Evolutionary conservation across 208 protist genomes (phyloP), one percentile per base, ranked within the genome.

Genomic region (Acanthamoeba quina): DNA sequence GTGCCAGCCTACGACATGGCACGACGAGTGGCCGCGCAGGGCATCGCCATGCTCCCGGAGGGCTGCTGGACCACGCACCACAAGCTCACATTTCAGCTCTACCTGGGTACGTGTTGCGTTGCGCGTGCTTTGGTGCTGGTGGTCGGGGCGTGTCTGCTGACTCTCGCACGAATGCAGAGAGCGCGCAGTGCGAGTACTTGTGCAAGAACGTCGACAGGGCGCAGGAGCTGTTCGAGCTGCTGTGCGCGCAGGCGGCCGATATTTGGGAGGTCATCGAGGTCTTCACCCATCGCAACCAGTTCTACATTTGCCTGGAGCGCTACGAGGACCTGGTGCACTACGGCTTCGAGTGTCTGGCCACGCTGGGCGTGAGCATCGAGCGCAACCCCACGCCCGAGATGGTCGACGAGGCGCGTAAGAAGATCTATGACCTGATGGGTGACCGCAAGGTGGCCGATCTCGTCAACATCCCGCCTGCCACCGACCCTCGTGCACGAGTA

Each of bases 181-280:
- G 60, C 15, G 86, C 86, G 44, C 58, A 78, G 37, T 92, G 86
- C 64, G 86, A 92, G 49, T 92, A 92, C 64, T 29, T 92, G 86
- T 54, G 86, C 49, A 92, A 76, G 37, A 92, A 92, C 47, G 60
- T 76, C 24, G 86, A 74, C n/a, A 34, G 5, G 60, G 86, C 86
- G 34, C n/a, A 78, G 60, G 34, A 52, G n/a, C 58, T 92, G 26
- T 92, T 70, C 37, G 44, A 74, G 58, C 24, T n/a, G 64, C 34
- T 92, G 24, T 31, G 19, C 60, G 15, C 6, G 10, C 10, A 92
- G 34, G 44, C 62, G n/a, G 41, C 26, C 37, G 41, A 92, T 37
- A 52, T 44, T 37, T 92, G 58, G 86, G 86, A 92, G 29, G 19
- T 52, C 26, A 92, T 52, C 26, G 86, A 92, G 37, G 58, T 76